Evolutionary conservation across 768 basidiomycete species (phyloP).

Genomic region (Mycena galopus): DNA sequence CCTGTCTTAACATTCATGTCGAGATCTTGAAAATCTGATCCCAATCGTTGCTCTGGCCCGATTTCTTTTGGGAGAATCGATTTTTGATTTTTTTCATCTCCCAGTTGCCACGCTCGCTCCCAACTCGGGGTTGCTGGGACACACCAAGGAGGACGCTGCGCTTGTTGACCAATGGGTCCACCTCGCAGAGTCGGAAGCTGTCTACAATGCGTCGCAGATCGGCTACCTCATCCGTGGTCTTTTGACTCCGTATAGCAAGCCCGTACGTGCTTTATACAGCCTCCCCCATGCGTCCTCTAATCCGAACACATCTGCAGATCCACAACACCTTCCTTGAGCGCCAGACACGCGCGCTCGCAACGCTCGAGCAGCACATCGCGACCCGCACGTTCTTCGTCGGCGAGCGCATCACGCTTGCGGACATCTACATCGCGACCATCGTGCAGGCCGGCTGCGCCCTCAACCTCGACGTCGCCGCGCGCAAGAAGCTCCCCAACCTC

Average conservation of each 20-base stretch:
- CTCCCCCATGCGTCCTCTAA: not conserved
- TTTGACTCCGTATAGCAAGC: constrained; percentile 83
- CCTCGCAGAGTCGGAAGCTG: constrained; percentile 78
- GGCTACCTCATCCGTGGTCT: constrained; percentile 58
- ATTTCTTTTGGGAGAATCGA: constrained; percentile 1
- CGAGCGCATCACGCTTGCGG: constrained; percentile 95
- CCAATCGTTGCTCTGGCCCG: constrained; percentile 32
- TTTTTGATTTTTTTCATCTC: constrained; percentile 37
- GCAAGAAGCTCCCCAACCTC: constrained; percentile 79
- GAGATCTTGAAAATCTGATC: constrained; percentile 60
- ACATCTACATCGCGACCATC: constrained; percentile 76
- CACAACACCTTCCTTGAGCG: constrained; percentile 69
- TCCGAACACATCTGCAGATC: constrained; percentile 55
- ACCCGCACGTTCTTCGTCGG: constrained; percentile 91
- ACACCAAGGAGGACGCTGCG: constrained; percentile 73
- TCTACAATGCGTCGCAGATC: constrained; percentile 51
- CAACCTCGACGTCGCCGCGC: constrained; percentile 75
- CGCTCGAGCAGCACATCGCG: constrained; percentile 80
- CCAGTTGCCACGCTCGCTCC: constrained; percentile 83
- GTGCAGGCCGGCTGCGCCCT: constrained; percentile 66
- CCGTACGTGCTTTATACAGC: constrained; percentile 59
- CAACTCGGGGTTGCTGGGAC: constrained; percentile 84
- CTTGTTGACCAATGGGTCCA: constrained; percentile 89
- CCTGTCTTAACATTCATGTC: constrained; percentile 78
- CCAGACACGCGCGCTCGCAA: constrained; percentile 68